These are phyloP conservation scores for Darksidea phi DNA, from an alignment of 495 filamentous ascomycete species.

Conservation along the genomic window DNA sequence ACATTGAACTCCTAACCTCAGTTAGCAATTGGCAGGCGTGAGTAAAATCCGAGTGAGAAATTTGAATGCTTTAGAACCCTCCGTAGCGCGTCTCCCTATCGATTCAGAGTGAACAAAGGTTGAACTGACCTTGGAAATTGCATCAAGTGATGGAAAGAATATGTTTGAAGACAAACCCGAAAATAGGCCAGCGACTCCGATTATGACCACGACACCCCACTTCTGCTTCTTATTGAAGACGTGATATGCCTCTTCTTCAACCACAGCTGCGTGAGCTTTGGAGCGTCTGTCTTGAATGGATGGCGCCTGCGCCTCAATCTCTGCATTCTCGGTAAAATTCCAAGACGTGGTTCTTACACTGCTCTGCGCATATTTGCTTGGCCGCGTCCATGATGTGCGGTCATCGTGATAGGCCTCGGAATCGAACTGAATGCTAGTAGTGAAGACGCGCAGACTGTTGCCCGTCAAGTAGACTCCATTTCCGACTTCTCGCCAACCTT, in stretches of 20 bases:
- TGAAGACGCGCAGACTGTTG: not conserved
- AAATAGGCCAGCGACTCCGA: conserved; percentile 46
- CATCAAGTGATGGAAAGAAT: conserved; percentile 43
- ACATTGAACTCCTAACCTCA: conserved; percentile 9
- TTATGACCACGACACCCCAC: conserved; percentile 43
- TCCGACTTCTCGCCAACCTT: conserved; percentile 8
- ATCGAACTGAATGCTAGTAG: conserved; percentile 2
- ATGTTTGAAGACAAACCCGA: conserved; percentile 45
- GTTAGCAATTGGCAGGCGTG: not conserved
- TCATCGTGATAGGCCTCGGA: conserved; percentile 6
- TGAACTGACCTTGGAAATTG: conserved; percentile 8
- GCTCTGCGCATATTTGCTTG: not conserved
- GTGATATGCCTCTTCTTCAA: conserved; percentile 22
- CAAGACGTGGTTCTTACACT: not conserved
- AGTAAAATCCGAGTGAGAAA: not conserved
- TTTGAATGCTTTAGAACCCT: not conserved
- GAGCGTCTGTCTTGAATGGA: no score
- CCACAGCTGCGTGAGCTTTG: not conserved
- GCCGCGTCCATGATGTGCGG: conserved; percentile 10
- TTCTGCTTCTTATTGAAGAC: conserved; percentile 44
- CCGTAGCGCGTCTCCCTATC: no score
- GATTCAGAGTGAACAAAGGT: no score
- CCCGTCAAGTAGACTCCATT: conserved; percentile 3
- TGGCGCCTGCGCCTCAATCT: no score
- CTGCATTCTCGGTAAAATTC: no score